Evolutionary conservation across 495 filamentous ascomycete genomes (phyloP).

Genomic region (Hamigera avellanea): DNA sequence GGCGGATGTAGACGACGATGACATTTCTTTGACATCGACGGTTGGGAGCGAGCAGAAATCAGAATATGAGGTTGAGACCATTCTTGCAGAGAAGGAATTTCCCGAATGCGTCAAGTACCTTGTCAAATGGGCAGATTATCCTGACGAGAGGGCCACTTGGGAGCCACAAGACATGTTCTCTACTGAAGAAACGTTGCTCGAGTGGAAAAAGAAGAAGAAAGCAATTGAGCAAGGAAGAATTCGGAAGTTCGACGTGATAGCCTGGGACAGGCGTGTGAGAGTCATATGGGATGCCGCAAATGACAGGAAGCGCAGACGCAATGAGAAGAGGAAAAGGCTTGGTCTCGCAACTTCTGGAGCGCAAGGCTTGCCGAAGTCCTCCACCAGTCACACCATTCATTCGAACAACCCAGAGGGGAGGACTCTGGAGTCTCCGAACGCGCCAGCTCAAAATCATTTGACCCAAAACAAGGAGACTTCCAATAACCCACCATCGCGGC

Average conservation of each 20-base stretch:
- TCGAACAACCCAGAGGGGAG: too few species aligned
- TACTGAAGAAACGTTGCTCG: constrained; percentile 27
- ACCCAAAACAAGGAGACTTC: too few species aligned
- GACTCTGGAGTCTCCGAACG: too few species aligned
- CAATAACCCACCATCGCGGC: not conserved
- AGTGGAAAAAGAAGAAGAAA: constrained; percentile 43
- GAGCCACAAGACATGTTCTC: constrained; percentile 47
- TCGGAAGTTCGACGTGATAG: constrained; percentile 36
- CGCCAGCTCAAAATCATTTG: too few species aligned
- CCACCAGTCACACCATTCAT: too few species aligned
- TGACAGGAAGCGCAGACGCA: constrained; percentile 35
- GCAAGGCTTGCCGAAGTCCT: too few species aligned
- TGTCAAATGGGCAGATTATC: constrained; percentile 57
- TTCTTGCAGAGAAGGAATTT: constrained; percentile 34
- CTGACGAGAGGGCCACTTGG: constrained; percentile 47
- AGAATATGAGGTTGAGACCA: constrained; percentile 33
- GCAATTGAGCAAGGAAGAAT: constrained; percentile 28
- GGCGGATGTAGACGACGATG: constrained; percentile 35
- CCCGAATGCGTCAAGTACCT: constrained; percentile 41
- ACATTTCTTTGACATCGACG: constrained; percentile 53
- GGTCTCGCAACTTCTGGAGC: constrained; percentile 11
- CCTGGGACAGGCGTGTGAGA: constrained; percentile 25
- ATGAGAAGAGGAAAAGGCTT: constrained; percentile 27
- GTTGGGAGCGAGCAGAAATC: constrained; percentile 22
- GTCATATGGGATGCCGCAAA: constrained; percentile 14